Evolutionary conservation across 352 stramenopile genomes (phyloP), one percentile per base, ranked within the genome.

Genomic region (Pythium insidiosum): DNA sequence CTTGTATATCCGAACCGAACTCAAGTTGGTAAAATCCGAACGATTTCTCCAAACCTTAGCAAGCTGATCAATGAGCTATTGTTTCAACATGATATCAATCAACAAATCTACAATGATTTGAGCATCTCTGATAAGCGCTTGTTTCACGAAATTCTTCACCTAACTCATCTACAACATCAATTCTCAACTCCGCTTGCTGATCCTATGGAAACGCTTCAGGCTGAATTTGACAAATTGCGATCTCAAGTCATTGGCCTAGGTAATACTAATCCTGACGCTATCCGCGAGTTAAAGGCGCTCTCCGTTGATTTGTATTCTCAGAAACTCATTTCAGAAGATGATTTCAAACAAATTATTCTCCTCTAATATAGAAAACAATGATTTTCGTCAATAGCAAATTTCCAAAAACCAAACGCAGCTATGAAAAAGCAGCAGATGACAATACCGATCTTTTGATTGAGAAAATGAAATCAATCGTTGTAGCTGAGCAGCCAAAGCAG

Each of bases 151-250:
- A 30, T 53, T 16, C 45, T 53, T n/a, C 18, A 28, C 12, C 4
- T 38, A 26, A 51, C 44, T 3, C 45, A 45, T 25, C 37, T 53
- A 3, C 36, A 45, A 31, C 26, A 53, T 39, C 23, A 28, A 13
- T 45, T 53, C 21, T 28, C 3, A 1, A 44, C 36, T 39, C 15
- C 23, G 0, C 11, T 39, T 9, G 16, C 23, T 2, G 37, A 53
- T 45, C 45, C 45, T 9, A 1, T 45, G 6, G 24, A 53, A 39
- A 9, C 3, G 5, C 20, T 53, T 3, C 5, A 23, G 30, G 45
- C 45, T 45, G 45, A 53, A 29, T 53, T 43, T 22, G 45, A 53
- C 22, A 53, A 53, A 33, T 21, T 53, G n/a, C 23, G 28, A 24
- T n/a, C n/a, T n/a, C 18, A 25, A 15, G 20, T 45, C 23, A 5